These are phyloP conservation scores for Clavaria fumosa DNA, from an alignment of 768 basidiomycete species.

Conservation along the genomic window DNA sequence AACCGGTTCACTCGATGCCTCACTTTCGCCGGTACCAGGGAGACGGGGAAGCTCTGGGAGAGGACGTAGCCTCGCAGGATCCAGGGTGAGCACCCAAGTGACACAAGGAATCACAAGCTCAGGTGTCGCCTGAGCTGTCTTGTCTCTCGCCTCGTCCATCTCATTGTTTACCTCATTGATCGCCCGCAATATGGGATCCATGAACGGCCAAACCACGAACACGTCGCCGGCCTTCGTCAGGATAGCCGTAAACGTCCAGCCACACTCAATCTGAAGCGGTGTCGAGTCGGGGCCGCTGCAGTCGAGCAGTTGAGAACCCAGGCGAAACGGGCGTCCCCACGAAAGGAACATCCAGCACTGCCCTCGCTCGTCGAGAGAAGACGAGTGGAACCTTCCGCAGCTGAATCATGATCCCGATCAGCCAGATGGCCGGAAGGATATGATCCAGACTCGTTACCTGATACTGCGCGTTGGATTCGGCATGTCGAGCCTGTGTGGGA, in stretches of 20 bases:
- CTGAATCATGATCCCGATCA: slow-evolving; percentile 28
- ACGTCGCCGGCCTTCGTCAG: slow-evolving; percentile 61
- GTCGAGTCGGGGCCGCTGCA: slow-evolving; percentile 25
- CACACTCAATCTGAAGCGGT: slow-evolving; percentile 55
- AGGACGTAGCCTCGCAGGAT: slow-evolving; percentile 43
- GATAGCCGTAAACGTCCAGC: slow-evolving; percentile 66
- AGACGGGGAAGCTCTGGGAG: slow-evolving; percentile 48
- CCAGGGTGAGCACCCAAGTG: slow-evolving; percentile 37
- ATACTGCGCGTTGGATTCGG: slow-evolving; percentile 45
- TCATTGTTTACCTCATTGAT: slow-evolving; percentile 25
- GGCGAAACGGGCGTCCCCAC: slow-evolving; percentile 66
- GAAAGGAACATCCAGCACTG: slow-evolving; percentile 61
- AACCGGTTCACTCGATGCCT: slow-evolving; percentile 17
- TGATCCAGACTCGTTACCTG: too few relatives aligned
- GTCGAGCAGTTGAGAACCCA: slow-evolving; percentile 33
- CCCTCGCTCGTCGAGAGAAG: slow-evolving; percentile 41
- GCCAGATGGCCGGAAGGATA: too few relatives aligned
- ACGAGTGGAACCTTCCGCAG: slow-evolving; percentile 63
- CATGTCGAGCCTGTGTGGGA: slow-evolving; percentile 43
- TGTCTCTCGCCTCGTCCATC: slow-evolving; percentile 30
- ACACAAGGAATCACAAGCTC: slow-evolving; percentile 41
- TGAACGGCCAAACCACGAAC: slow-evolving; percentile 60
- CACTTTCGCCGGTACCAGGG: slow-evolving; percentile 8
- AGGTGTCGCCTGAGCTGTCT: slow-evolving; percentile 20
- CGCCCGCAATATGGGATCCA: slow-evolving; percentile 24